Conservation (phyloP, 306 rosid species). For the Cucumis sativus region DNA sequence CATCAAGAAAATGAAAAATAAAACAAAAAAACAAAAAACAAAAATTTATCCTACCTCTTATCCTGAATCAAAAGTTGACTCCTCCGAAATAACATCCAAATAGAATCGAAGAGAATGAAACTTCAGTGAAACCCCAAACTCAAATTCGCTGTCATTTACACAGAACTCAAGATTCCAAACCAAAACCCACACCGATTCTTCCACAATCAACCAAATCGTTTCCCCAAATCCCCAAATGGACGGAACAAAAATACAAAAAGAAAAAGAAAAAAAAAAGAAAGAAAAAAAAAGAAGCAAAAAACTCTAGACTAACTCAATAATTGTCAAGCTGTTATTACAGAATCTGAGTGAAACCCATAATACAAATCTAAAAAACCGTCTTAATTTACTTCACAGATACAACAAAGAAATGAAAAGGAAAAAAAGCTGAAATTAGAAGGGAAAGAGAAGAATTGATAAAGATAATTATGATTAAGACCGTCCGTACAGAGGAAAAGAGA, state of each 20-base stretch:
- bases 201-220: neutral
- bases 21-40: neutral
- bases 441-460: neutral
- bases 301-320: neutral
- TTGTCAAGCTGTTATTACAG: neutral
- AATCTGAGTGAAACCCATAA: neutral
- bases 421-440: neutral
- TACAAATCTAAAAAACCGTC: neutral
- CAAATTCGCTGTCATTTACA: neutral
- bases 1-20: neutral
- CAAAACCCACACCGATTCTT: conserved; percentile 1
- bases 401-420: neutral
- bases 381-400: neutral
- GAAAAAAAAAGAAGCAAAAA: neutral
- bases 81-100: neutral
- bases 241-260: neutral
- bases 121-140: neutral
- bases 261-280: neutral
- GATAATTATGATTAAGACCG: neutral
- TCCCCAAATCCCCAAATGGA: neutral
- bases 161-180: neutral
- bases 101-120: neutral
- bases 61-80: conserved; percentile 7
- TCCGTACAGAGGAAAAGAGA: neutral
- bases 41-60: neutral